These are phyloP conservation scores for Panaeolus papilionaceus DNA, from an alignment of 768 basidiomycete species.

Conservation along the genomic window DNA sequence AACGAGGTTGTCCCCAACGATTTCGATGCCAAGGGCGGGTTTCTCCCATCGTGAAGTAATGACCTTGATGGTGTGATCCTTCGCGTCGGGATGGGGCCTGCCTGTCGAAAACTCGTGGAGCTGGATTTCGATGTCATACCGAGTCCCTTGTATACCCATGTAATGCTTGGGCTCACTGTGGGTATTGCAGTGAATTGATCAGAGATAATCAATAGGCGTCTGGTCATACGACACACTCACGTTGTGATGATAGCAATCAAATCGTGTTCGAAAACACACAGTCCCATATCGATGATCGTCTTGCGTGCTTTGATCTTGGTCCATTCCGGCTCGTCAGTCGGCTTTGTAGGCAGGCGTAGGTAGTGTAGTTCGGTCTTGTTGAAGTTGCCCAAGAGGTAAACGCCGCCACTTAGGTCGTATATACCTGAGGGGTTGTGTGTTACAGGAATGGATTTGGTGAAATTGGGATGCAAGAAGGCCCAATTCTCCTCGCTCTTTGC, in stretches of 20 bases:
- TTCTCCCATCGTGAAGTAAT: constrained; percentile 29
- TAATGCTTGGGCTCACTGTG: background rate
- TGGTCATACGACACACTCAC: constrained; percentile 32
- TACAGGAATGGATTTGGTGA: constrained; percentile 33
- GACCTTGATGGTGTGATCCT: constrained; percentile 36
- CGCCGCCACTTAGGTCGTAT: constrained; percentile 48
- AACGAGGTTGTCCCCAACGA: constrained; percentile 50
- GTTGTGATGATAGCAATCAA: constrained; percentile 47
- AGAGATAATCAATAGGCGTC: constrained; percentile 4
- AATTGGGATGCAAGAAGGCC: constrained; percentile 32
- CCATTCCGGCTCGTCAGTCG: constrained; percentile 36
- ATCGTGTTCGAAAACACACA: constrained; percentile 51
- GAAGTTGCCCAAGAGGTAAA: constrained; percentile 45
- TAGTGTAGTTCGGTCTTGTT: constrained; percentile 37
- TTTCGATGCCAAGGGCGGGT: constrained; percentile 48
- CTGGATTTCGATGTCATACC: constrained; percentile 29
- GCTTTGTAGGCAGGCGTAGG: constrained; percentile 36
- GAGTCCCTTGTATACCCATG: constrained; percentile 8
- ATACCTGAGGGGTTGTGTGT: constrained; percentile 40
- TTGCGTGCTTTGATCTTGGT: constrained; percentile 33
- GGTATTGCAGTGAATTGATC: background rate
- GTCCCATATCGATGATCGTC: constrained; percentile 48
- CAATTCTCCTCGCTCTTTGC: constrained; percentile 37
- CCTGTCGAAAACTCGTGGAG: constrained; percentile 44
- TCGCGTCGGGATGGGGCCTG: constrained; percentile 41